Evolutionary conservation across 176 grass and related monocot species (phyloP).

Genomic region (Oryza rufipogon): DNA sequence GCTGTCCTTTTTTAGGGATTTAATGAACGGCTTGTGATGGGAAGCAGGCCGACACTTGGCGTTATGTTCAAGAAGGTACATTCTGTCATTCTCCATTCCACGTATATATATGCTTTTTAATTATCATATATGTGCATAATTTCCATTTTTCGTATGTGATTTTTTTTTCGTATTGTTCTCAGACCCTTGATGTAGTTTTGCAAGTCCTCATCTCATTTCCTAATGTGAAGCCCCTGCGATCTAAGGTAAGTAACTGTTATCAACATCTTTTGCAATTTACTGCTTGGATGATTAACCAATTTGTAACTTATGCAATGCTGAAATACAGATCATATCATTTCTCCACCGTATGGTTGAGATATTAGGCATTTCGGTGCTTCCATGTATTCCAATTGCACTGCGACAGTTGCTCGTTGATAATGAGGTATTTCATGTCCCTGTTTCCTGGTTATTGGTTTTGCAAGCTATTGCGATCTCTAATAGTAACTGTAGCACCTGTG

Average conservation of each 20-base stretch:
- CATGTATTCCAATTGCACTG: slow-evolving; percentile 66
- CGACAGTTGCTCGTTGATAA: slow-evolving; percentile 83
- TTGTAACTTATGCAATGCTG: slow-evolving; percentile 21
- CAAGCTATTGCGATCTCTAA: not conserved
- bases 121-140: slow-evolving; percentile 11
- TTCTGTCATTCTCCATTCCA: slow-evolving; percentile 32
- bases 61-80: slow-evolving; percentile 91
- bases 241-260: slow-evolving; percentile 71
- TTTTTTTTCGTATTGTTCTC: slow-evolving; percentile 37
- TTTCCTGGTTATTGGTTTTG: slow-evolving; percentile 39
- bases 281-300: slow-evolving; percentile 43
- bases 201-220: slow-evolving; percentile 81
- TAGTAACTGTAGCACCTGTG: slow-evolving; percentile 23
- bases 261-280: slow-evolving; percentile 11
- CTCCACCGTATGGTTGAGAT: slow-evolving; percentile 97
- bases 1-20: slow-evolving; percentile 71
- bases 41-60: slow-evolving; percentile 75
- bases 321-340: slow-evolving; percentile 86
- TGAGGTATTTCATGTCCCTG: slow-evolving; percentile 63
- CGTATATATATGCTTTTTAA: slow-evolving; percentile 2
- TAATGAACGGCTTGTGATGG: slow-evolving; percentile 84
- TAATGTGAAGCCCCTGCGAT: slow-evolving; percentile 65
- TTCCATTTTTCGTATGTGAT: slow-evolving; percentile 22
- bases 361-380: slow-evolving; percentile 80
- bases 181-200: slow-evolving; percentile 83